A percentile compares a stretch with the other conserved stretches of the same genome.
Conservation (phyloP, 2,329 filamentous ascomycete genomes). For the Juglanconis sp. region DNA sequence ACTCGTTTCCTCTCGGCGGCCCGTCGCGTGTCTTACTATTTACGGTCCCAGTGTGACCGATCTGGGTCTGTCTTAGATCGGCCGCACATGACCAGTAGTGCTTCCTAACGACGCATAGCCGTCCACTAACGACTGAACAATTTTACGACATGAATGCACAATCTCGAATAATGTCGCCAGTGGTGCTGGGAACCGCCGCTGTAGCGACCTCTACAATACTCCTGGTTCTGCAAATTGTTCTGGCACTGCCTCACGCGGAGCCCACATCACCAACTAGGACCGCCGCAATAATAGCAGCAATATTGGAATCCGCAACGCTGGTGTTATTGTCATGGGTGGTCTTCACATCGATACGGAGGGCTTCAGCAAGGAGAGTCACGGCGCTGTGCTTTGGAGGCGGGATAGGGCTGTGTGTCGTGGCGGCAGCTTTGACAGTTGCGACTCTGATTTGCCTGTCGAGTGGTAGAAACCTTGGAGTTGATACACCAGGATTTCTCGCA, state of each 20-base stretch:
- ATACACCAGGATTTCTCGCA: conserved; percentile 36
- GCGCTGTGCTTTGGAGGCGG: conserved; percentile 35
- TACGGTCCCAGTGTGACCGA: not conserved
- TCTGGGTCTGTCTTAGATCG: conserved; percentile 10
- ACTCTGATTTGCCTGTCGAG: conserved; percentile 40
- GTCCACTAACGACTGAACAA: conserved; percentile 1
- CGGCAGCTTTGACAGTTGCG: conserved; percentile 42
- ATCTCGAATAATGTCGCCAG: conserved; percentile 27
- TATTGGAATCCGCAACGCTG: conserved; percentile 36
- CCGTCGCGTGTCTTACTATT: conserved; percentile 7
- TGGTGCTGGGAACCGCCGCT: conserved; percentile 34
- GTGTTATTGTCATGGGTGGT: conserved; percentile 32
- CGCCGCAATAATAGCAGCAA: conserved; percentile 36
- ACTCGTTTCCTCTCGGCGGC: conserved; percentile 4
- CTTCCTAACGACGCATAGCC: conserved; percentile 10
- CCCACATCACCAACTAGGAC: conserved; percentile 29
- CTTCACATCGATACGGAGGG: conserved; percentile 22
- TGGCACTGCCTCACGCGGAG: conserved; percentile 32
- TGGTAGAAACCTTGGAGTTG: conserved; percentile 31
- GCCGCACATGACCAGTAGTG: conserved; percentile 8
- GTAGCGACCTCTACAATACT: conserved; percentile 37
- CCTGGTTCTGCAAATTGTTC: conserved; percentile 37
- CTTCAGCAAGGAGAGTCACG: conserved; percentile 24
- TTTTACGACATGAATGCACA: conserved; percentile 2
- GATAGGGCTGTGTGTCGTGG: conserved; percentile 40